Evolutionary conservation across 805 yeast genomes (phyloP).

Genomic region (Wickerhamiella sergipiensis): DNA sequence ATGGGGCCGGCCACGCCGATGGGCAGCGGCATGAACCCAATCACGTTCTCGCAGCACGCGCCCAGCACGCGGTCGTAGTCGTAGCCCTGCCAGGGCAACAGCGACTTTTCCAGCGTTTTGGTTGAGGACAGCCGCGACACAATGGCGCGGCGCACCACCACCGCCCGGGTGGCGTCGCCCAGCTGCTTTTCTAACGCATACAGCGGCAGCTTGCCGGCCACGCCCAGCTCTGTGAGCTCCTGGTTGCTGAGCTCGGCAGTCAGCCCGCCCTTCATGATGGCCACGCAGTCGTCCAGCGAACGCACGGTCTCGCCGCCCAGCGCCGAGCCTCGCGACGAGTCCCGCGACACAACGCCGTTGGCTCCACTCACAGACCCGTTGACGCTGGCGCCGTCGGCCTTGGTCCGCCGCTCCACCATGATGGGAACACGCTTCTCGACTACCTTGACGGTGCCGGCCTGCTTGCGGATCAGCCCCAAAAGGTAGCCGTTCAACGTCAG

Average conservation of each 20-base stretch:
- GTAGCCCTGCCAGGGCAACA: conserved; percentile 68
- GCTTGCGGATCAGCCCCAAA: conserved; percentile 54
- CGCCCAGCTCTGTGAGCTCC: conserved; percentile 61
- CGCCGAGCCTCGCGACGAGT: too few species aligned
- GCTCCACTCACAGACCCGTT: too few species aligned
- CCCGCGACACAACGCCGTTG: too few species aligned
- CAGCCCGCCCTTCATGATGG: conserved; percentile 55
- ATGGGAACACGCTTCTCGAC: conserved; percentile 24
- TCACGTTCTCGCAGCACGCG: conserved; percentile 97
- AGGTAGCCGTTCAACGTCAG: conserved; percentile 72
- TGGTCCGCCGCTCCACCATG: conserved; percentile 15
- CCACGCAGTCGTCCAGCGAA: conserved; percentile 45
- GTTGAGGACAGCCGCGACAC: conserved; percentile 73
- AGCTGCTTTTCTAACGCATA: conserved; percentile 91
- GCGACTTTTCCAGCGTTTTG: conserved; percentile 56
- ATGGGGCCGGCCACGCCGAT: conserved; percentile 97
- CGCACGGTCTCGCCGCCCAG: conserved; percentile 6
- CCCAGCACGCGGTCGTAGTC: conserved; percentile 95
- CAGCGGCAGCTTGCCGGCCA: conserved; percentile 68
- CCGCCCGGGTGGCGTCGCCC: conserved; percentile 84
- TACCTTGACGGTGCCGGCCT: conserved; percentile 18
- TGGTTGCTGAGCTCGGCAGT: conserved; percentile 51
- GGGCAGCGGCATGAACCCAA: conserved; percentile 93
- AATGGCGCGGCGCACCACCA: conserved; percentile 82
- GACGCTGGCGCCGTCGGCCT: conserved; percentile 14